Evolutionary conservation across 371 early-diverging fungal species (phyloP).

Genomic region (Dinochytrium kinnereticum): DNA sequence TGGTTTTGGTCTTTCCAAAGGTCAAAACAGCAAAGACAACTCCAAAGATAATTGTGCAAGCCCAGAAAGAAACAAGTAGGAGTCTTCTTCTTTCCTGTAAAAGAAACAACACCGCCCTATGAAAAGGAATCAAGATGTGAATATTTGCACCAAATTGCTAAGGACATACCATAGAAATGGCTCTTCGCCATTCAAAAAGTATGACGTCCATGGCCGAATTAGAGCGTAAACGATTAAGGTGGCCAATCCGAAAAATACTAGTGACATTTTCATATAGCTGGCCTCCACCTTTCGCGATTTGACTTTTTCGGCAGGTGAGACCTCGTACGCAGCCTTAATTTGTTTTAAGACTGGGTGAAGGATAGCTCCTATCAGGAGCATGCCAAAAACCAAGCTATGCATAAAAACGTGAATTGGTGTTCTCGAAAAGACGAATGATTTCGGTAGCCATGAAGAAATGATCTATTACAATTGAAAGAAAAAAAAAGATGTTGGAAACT

Average conservation of each 20-base stretch:
- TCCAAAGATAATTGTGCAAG: conserved; percentile 56
- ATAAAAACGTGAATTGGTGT: conserved; percentile 38
- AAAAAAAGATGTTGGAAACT: too few relatives aligned
- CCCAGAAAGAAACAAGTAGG: conserved; percentile 63
- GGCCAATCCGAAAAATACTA: conserved; percentile 52
- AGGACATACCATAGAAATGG: conserved; percentile 65
- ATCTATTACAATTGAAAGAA: too few relatives aligned
- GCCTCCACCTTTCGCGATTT: neutral
- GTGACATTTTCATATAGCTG: conserved; percentile 40
- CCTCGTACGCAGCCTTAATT: conserved; percentile 53
- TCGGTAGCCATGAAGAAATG: too few relatives aligned
- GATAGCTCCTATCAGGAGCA: conserved; percentile 68
- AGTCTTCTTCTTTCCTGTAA: conserved; percentile 38
- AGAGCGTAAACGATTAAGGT: conserved; percentile 48
- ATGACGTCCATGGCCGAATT: conserved; percentile 57
- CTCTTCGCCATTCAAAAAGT: conserved; percentile 51
- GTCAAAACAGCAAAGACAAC: conserved; percentile 60
- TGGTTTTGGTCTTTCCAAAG: conserved; percentile 30
- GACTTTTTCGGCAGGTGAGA: conserved; percentile 8
- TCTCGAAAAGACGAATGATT: conserved; percentile 3
- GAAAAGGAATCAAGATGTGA: neutral
- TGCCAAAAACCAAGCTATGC: conserved; percentile 68
- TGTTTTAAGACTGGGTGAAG: conserved; percentile 60
- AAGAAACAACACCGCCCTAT: conserved; percentile 62
- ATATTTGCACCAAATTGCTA: neutral